Evolutionary conservation across 208 protist species (phyloP).

Genomic region (Naegleria gruberi): DNA sequence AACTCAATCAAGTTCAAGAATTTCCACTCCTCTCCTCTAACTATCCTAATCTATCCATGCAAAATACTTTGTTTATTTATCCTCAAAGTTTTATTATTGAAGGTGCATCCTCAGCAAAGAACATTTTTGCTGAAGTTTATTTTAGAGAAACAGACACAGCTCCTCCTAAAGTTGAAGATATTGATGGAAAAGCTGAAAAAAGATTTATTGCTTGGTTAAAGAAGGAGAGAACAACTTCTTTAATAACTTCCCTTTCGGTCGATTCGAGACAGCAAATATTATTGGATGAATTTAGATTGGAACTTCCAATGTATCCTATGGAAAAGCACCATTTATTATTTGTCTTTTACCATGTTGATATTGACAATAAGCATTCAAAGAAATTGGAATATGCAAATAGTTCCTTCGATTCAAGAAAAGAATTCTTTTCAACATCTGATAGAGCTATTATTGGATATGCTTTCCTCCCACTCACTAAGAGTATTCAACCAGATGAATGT

Average conservation of each 20-base stretch:
- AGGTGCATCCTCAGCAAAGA: not conserved
- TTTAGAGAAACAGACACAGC: not conserved
- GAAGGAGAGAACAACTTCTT: not conserved
- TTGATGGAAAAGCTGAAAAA: not conserved
- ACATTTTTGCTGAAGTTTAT: not conserved
- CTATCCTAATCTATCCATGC: not conserved
- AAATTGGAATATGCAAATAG: not conserved
- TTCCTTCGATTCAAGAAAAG: not conserved
- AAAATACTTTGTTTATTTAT: not conserved
- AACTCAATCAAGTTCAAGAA: not conserved
- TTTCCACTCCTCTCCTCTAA: not conserved
- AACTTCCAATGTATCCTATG: not conserved
- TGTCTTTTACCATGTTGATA: constrained; percentile 9
- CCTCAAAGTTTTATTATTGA: not conserved
- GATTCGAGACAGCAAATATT: not conserved
- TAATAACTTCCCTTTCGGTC: not conserved
- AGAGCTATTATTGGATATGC: constrained; percentile 3
- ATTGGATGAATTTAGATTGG: constrained; percentile 16
- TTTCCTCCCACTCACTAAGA: not conserved
- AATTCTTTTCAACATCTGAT: not conserved
- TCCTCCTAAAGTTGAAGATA: not conserved
- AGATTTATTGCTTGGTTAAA: not conserved
- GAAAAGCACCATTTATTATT: constrained; percentile 20
- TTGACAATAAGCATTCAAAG: not conserved
- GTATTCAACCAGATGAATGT: not conserved